Evolutionary conservation across 495 filamentous ascomycete species (phyloP), one percentile per base, ranked within the genome.

Genomic region (Trichoderma gamsii): DNA sequence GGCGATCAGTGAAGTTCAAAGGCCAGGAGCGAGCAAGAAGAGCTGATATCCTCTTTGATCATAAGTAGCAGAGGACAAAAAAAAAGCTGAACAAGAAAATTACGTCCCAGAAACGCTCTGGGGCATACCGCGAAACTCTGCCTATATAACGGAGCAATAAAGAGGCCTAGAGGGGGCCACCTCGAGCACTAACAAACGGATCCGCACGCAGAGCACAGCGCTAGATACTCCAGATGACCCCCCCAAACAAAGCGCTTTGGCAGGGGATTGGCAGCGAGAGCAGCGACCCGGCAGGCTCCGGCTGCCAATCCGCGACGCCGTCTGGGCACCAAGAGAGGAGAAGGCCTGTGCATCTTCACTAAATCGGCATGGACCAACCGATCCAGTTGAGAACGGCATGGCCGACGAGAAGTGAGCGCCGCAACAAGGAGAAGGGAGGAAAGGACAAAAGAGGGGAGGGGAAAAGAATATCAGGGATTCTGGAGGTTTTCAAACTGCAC

Each of bases 151-250:
- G 56, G 56, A 29, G 56, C 16, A 32, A 35, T 61, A 13, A 21
- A 61, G 25, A 61, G 25, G 56, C 56, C 56, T 11, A 61, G 25
- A 61, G 56, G 56, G 56, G 16, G 23, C 56, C 56, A 21, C 56
- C 29, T 16, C 44, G n/a, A 49, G 44, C 44, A 49, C 44, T 49
- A 32, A 18, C 15, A 56, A 56, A 56, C n/a, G 51, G 51, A 56
- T 56, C 51, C 51, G 51, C 21, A 56, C n/a, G 44, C 4, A 56
- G 5, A 56, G 16, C n/a, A 56, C 16, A 21, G 51, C 51, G 21
- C 51, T 56, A 56, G 51, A 32, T 21, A 16, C 56, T 61, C 25
- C 56, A 61, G 56, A 61, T 61, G 56, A 61, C 56, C 56, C 56
- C 23, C 25, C 56, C n/a, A 3, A 7, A 61, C 23, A 61, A 21